phyloP scores from a whole-genome alignment of 306 rosid species.

The Castanopsis chinensis region DNA sequence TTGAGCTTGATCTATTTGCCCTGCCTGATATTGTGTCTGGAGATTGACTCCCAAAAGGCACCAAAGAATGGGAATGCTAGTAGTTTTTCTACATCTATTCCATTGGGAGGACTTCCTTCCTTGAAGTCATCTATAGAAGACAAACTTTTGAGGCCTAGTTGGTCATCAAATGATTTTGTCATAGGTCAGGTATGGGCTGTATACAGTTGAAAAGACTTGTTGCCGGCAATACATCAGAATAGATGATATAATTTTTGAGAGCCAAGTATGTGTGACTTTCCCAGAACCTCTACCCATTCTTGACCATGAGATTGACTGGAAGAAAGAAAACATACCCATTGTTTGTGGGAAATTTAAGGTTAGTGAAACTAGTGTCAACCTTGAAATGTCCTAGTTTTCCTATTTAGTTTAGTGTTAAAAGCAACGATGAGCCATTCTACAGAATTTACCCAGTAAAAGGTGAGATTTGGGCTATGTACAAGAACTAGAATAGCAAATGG shows the following conservation, averaged over 20 bases:
- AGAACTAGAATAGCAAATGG: slow-evolving; percentile 10
- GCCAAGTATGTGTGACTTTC: slow-evolving; percentile 4
- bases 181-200: slow-evolving; percentile 11
- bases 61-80: not conserved
- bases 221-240: slow-evolving; percentile 14
- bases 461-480: slow-evolving; percentile 26
- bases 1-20: slow-evolving; percentile 15
- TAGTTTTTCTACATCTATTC: not conserved
- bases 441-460: slow-evolving; percentile 17
- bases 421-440: not conserved
- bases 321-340: slow-evolving; percentile 15
- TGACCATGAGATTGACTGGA: not conserved
- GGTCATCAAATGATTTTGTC: slow-evolving; percentile 10
- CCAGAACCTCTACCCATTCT: not conserved
- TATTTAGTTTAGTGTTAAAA: not conserved
- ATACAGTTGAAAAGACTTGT: not conserved
- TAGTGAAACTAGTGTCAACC: not conserved
- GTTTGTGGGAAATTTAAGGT: slow-evolving; percentile 8
- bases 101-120: not conserved
- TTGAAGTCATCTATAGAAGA: not conserved
- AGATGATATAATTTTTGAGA: not conserved
- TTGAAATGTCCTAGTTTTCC: not conserved
- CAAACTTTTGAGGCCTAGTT: not conserved
- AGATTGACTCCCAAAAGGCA: not conserved
- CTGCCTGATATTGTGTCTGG: slow-evolving; percentile 5